Evolutionary conservation across 306 rosid species (phyloP), one percentile per base, ranked within the genome.

Genomic region (Acmispon strigosus): DNA sequence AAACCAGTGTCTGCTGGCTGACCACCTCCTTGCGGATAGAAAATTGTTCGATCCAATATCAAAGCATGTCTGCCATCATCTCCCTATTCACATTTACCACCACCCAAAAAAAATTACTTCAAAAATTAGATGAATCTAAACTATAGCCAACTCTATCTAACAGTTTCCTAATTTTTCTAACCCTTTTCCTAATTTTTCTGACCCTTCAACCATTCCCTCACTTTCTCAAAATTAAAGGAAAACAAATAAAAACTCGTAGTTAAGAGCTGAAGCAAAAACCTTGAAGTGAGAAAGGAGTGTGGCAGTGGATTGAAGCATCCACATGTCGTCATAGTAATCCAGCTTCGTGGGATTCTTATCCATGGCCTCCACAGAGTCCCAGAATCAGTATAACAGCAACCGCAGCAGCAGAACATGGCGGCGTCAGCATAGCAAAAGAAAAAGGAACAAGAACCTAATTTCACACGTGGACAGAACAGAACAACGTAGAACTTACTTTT

Each of bases 11-110:
- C 86, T 0, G 96, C 87, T 0, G 96, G 89, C 48, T 90, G 96
- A n/a, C 96, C 97, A 44, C 97, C 96, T 42, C 97, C 97, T 85
- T 90, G 97, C 2, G 97, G 97, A 74, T 90, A 71, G 66, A 88
- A 90, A 22, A 88, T 85, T 11, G 92, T 88, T 37, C 82, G 86
- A 55, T 90, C 95, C 79, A 88, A 75, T 37, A 88, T 73, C 80
- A 90, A 71, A 22, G 75, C 89, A 8, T 72, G 43, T 52, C 90
- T 76, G 0, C 84, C 96, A 65, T 90, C 95, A 36, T 88, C 89
- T 10, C 73, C 88, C 92, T 90, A 56, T 15, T 71, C 47, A 17
- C 17, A 32, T 18, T 42, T 3, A 19, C 19, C 15, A 32, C 8
- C 37, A 29, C 47, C 1, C 10, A 22, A 68, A 39, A 2, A 22